Conservation (phyloP, 2,329 filamentous ascomycete genomes). For the Camillea tinctor region DNA sequence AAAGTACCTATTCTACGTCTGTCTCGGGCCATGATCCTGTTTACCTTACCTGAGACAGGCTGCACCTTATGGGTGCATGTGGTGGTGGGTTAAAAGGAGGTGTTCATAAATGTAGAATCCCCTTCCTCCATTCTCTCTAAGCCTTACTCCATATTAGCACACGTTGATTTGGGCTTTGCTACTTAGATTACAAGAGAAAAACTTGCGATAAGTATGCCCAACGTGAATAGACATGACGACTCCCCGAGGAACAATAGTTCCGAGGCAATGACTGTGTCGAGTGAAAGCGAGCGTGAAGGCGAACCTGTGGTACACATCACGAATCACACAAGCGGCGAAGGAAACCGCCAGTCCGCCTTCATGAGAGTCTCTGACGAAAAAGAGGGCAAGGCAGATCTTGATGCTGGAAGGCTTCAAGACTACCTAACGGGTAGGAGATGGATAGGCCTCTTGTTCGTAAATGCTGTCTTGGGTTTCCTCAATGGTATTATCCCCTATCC, state of each 20-base stretch:
- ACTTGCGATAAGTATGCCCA: not conserved
- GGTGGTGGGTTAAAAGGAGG: not conserved
- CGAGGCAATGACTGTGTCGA: not conserved
- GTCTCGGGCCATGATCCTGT: not conserved
- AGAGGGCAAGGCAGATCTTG: not conserved
- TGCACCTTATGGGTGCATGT: not conserved
- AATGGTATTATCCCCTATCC: slow-evolving; percentile 8
- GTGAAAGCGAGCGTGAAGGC: not conserved
- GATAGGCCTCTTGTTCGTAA: slow-evolving; percentile 14
- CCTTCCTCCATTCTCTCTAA: not conserved
- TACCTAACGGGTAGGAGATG: slow-evolving; percentile 13
- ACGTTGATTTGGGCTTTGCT: not conserved
- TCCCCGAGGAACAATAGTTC: not conserved
- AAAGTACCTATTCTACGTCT: not conserved
- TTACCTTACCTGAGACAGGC: not conserved
- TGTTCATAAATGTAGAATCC: not conserved
- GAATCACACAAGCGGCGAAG: not conserved
- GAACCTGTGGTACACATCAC: not conserved
- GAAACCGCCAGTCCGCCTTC: not conserved
- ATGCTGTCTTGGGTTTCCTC: slow-evolving; percentile 11
- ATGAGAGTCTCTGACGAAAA: not conserved
- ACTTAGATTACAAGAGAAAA: not conserved
- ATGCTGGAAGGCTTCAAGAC: not conserved
- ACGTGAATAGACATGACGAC: not conserved
- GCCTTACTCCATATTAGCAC: not conserved